Evolutionary conservation across 352 stramenopile genomes (phyloP).

Genomic region (Globisporangium perplexum): DNA sequence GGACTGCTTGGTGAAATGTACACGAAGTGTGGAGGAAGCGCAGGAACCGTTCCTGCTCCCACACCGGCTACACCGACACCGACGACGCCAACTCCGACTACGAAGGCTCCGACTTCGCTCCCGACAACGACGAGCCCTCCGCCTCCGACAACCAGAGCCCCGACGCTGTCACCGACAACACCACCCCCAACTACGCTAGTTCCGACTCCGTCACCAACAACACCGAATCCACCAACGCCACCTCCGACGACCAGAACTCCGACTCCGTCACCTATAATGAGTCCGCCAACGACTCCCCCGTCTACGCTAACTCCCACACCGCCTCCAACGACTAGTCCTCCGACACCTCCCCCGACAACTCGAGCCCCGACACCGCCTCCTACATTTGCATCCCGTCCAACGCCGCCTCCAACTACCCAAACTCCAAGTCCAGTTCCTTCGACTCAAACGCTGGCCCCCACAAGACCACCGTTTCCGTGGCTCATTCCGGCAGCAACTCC

Average conservation of each 20-base stretch:
- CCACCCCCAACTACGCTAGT: background rate
- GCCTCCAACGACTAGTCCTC: too few species aligned
- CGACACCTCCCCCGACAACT: too few species aligned
- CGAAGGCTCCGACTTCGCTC: background rate
- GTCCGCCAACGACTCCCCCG: background rate
- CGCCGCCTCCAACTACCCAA: background rate
- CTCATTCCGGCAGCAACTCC: background rate
- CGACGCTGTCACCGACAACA: background rate
- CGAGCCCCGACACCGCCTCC: too few species aligned
- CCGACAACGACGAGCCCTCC: background rate
- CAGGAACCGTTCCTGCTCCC: too few species aligned
- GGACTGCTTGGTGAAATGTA: conserved; percentile 9
- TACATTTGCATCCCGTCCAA: too few species aligned
- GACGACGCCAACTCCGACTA: background rate
- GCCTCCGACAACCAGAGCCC: background rate
- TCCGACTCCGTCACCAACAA: background rate
- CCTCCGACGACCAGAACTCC: background rate
- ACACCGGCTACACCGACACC: background rate
- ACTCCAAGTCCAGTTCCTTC: background rate
- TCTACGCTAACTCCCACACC: too few species aligned
- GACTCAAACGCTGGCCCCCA: background rate
- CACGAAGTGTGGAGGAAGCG: conserved; percentile 8
- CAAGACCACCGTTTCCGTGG: background rate
- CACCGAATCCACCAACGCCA: background rate
- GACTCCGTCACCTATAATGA: background rate